A percentile compares a stretch with the other conserved stretches of the same genome.
These are phyloP conservation scores for Phaeoacremonium minimum DNA, from an alignment of 2,329 filamentous ascomycete species.

Conservation along the genomic window DNA sequence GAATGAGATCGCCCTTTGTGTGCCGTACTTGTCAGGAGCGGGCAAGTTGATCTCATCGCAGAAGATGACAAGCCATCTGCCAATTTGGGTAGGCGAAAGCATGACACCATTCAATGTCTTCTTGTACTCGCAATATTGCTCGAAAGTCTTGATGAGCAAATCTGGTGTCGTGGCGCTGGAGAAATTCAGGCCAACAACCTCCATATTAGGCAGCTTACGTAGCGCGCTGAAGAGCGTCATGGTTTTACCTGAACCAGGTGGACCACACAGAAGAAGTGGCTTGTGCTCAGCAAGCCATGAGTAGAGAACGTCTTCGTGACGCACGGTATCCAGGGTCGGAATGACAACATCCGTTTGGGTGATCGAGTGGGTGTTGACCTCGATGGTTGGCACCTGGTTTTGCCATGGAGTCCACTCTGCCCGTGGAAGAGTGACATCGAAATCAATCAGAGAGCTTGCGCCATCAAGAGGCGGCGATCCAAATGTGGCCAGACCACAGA, in stretches of 20 bases:
- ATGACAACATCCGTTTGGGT: constrained; percentile 98
- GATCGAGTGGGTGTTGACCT: constrained; percentile 97
- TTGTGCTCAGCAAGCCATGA: constrained; percentile 99
- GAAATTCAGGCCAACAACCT: constrained; percentile 98
- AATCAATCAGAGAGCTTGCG: constrained; percentile 87
- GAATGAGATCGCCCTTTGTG: constrained; percentile 96
- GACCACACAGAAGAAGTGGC: constrained; percentile 90
- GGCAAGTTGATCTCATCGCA: constrained; percentile 99
- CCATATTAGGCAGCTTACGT: constrained; percentile 96
- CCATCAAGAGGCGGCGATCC: constrained; percentile 78
- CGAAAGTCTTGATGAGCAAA: constrained; percentile 96
- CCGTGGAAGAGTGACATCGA: constrained; percentile 81
- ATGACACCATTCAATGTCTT: constrained; percentile 96
- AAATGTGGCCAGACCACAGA: constrained; percentile 78
- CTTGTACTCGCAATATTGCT: constrained; percentile 99
- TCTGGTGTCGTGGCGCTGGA: constrained; percentile 98
- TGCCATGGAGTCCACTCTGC: constrained; percentile 93
- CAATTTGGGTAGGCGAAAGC: constrained; percentile 92
- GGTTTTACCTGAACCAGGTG: constrained; percentile 97
- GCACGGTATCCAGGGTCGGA: constrained; percentile 92
- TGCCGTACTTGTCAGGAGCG: constrained; percentile 94
- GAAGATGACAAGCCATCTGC: constrained; percentile 96
- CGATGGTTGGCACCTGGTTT: constrained; percentile 86
- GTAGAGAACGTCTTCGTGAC: constrained; percentile 98
- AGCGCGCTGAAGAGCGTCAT: constrained; percentile 99